phyloP scores from a whole-genome alignment of 257 asterid species.

The Ocimum tenuiflorum region DNA sequence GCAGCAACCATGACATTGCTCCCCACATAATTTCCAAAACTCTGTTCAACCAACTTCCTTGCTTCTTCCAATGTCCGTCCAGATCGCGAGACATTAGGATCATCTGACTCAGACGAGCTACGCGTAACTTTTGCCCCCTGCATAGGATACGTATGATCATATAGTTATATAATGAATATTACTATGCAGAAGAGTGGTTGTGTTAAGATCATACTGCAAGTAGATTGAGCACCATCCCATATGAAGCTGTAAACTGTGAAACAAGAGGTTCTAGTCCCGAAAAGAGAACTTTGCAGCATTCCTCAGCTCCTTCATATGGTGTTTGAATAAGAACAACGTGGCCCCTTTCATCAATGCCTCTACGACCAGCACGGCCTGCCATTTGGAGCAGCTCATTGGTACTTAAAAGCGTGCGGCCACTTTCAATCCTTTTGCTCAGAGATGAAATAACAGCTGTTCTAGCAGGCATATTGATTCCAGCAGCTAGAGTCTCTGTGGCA shows the following conservation, averaged over 20 bases:
- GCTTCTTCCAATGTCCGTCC: conserved; percentile 96
- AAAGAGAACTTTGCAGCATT: conserved; percentile 85
- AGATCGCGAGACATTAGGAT: conserved; percentile 40
- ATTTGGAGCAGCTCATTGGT: conserved; percentile 91
- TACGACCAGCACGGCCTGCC: conserved; percentile 99
- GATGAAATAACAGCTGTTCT: conserved; percentile 93
- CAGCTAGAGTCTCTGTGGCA: conserved; percentile 99
- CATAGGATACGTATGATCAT: conserved; percentile 24
- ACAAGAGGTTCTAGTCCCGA: conserved; percentile 94
- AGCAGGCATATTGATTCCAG: conserved; percentile 99
- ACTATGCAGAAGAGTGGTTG: conserved; percentile 15
- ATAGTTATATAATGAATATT: conserved; percentile 13
- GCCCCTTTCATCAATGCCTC: conserved; percentile 93
- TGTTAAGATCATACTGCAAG: conserved; percentile 56
- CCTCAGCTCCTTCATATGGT: conserved; percentile 89
- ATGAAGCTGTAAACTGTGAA: conserved; percentile 95
- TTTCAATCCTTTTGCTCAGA: conserved; percentile 85
- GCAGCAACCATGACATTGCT: conserved; percentile 97
- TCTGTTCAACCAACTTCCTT: conserved; percentile 86
- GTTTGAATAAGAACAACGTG: conserved; percentile 89
- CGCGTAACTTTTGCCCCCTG: conserved; percentile 86
- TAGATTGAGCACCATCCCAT: conserved; percentile 98
- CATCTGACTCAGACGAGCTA: conserved; percentile 50
- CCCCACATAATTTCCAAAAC: conserved; percentile 98
- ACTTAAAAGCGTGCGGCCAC: conserved; percentile 68